phyloP scores from a whole-genome alignment of 2,329 filamentous ascomycete species.

The Microdochium paspali region DNA sequence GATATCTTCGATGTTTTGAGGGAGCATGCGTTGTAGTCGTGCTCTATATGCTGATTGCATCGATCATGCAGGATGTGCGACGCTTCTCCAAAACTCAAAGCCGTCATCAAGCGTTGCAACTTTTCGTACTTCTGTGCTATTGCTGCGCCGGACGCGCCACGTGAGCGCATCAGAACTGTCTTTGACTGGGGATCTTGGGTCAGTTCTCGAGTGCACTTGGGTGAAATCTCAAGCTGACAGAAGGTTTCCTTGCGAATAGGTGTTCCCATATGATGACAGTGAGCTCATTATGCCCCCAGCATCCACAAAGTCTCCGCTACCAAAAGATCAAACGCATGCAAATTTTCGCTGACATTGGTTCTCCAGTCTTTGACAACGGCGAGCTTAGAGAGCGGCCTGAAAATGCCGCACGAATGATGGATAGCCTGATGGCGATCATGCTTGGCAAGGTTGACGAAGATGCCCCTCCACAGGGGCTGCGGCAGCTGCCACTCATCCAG shows the following conservation, averaged over 20 bases:
- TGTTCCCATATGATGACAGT: not conserved
- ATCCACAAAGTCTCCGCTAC: not conserved
- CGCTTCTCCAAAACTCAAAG: not conserved
- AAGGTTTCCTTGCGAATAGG: not conserved
- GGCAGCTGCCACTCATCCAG: constrained; percentile 5
- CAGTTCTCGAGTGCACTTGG: not conserved
- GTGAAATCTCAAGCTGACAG: not conserved
- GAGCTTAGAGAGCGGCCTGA: constrained; percentile 6
- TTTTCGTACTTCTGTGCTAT: not conserved
- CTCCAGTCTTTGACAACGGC: constrained; percentile 12
- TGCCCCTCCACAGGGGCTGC: not conserved
- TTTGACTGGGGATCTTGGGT: constrained; percentile 16
- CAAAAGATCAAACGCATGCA: too few relatives aligned
- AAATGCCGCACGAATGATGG: constrained; percentile 7
- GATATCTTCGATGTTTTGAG: not conserved
- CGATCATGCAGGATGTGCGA: not conserved
- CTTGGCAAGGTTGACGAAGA: not conserved
- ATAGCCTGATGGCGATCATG: constrained; percentile 9
- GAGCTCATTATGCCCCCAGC: not conserved
- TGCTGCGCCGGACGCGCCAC: not conserved
- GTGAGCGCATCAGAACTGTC: constrained; percentile 7
- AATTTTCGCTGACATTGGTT: not conserved
- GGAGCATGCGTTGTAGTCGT: too few relatives aligned
- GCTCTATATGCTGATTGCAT: too few relatives aligned
- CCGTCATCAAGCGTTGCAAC: not conserved